Evolutionary conservation across 2,329 filamentous ascomycete genomes (phyloP).

Genomic region (Mariannaea elegans): DNA sequence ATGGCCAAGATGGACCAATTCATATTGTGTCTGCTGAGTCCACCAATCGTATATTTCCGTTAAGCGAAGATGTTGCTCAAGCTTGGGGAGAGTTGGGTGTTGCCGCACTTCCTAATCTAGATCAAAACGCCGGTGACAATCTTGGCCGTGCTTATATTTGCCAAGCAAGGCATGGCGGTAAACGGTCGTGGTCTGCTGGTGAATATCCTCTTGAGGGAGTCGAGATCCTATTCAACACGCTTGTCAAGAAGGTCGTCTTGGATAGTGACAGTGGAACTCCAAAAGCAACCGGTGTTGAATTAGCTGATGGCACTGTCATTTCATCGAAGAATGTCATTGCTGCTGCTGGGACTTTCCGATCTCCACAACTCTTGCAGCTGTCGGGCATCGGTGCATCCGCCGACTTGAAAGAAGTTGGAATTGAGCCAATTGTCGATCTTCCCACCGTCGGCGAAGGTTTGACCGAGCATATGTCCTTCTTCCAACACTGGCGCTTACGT

Average conservation of each 20-base stretch:
- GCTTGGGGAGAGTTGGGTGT: conserved; percentile 54
- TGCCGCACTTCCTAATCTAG: conserved; percentile 33
- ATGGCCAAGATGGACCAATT: conserved; percentile 50
- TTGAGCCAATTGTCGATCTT: conserved; percentile 48
- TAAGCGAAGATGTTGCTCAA: conserved; percentile 45
- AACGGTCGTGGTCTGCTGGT: conserved; percentile 34
- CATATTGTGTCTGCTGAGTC: conserved; percentile 41
- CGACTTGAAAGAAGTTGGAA: conserved; percentile 51
- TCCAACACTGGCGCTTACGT: conserved; percentile 44
- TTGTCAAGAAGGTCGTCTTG: conserved; percentile 34
- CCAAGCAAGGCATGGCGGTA: conserved; percentile 38
- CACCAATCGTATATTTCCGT: conserved; percentile 48
- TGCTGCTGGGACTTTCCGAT: conserved; percentile 57
- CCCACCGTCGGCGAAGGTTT: conserved; percentile 60
- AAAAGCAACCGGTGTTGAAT: conserved; percentile 40
- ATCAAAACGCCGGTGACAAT: conserved; percentile 42
- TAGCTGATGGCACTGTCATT: conserved; percentile 38
- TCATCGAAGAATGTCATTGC: conserved; percentile 52
- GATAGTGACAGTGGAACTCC: conserved; percentile 6
- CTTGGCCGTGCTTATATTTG: conserved; percentile 45
- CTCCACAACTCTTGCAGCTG: conserved; percentile 57
- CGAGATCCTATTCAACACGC: conserved; percentile 36
- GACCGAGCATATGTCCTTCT: conserved; percentile 39
- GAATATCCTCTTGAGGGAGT: conserved; percentile 39
- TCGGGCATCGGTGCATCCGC: conserved; percentile 55